phyloP scores from a whole-genome alignment of 176 grass and related monocot species.

The Musa troglodytarum region DNA sequence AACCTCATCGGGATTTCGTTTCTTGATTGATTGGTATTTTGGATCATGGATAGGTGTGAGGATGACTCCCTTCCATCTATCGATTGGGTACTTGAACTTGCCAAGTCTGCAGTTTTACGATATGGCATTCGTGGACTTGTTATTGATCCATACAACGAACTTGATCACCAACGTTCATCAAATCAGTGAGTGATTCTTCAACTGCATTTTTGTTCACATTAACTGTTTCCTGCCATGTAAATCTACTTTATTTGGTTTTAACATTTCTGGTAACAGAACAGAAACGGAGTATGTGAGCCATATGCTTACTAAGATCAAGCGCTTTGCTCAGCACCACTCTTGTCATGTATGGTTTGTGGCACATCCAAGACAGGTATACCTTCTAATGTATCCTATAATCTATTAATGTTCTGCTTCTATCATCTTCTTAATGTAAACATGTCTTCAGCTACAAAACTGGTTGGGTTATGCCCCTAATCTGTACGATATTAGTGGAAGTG shows the following conservation, averaged over 20 bases:
- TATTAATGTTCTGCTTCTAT: constrained; percentile 8
- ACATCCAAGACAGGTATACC: constrained; percentile 87
- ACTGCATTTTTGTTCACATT: neutral
- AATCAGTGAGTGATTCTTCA: constrained; percentile 48
- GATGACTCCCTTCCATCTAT: constrained; percentile 75
- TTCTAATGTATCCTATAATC: neutral
- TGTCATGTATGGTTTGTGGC: constrained; percentile 99
- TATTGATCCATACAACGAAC: constrained; percentile 97
- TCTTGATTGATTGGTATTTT: neutral
- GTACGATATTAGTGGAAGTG: constrained; percentile 97
- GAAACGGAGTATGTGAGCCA: constrained; percentile 97
- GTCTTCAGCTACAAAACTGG: constrained; percentile 80
- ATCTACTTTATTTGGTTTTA: constrained; percentile 11
- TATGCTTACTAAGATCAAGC: constrained; percentile 84
- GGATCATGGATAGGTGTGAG: constrained; percentile 42
- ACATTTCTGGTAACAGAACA: constrained; percentile 42
- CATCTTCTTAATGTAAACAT: constrained; percentile 22
- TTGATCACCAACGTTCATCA: constrained; percentile 75
- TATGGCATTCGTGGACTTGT: constrained; percentile 84
- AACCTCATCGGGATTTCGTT: neutral
- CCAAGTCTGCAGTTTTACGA: constrained; percentile 82
- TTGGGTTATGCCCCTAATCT: constrained; percentile 62
- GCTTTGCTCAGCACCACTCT: constrained; percentile 90
- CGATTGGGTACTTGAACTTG: constrained; percentile 77
- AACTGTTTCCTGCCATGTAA: neutral